Conservation (phyloP, 768 basidiomycete genomes). For the Mycena metata region DNA sequence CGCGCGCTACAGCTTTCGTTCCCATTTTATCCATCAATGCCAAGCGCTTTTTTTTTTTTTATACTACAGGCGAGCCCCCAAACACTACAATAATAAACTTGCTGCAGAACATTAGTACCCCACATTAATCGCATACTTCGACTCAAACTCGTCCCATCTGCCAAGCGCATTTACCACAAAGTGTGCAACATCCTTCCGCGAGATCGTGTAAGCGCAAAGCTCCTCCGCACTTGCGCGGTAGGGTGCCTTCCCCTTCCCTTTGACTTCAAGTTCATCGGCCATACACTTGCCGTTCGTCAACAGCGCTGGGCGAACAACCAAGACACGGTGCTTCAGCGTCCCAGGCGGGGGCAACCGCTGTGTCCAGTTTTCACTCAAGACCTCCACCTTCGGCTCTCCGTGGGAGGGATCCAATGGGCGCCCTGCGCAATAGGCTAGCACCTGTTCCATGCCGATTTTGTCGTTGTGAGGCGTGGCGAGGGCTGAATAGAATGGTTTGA, state of each 20-base stretch:
- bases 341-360: constrained; percentile 49
- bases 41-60: no score
- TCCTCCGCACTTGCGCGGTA: constrained; percentile 52
- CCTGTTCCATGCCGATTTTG: constrained; percentile 72
- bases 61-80: no score
- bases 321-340: constrained; percentile 48
- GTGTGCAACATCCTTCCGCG: constrained; percentile 71
- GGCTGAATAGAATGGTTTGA: constrained; percentile 65
- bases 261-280: constrained; percentile 9
- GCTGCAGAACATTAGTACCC: neutral
- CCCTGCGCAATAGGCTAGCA: constrained; percentile 62
- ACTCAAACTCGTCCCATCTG: constrained; percentile 1
- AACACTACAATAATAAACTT: no score
- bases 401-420: constrained; percentile 60
- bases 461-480: constrained; percentile 67
- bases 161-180: constrained; percentile 58
- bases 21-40: no score
- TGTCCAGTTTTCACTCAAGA: constrained; percentile 50
- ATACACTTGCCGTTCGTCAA: constrained; percentile 66
- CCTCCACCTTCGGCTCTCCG: constrained; percentile 60
- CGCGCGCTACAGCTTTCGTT: no score
- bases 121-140: neutral
- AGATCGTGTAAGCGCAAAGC: constrained; percentile 56
- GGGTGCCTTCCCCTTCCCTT: constrained; percentile 40
- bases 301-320: constrained; percentile 66